These are phyloP conservation scores for Talaromyces sp. DNA, from an alignment of 2,329 filamentous ascomycete genomes.

Conservation along the genomic window DNA sequence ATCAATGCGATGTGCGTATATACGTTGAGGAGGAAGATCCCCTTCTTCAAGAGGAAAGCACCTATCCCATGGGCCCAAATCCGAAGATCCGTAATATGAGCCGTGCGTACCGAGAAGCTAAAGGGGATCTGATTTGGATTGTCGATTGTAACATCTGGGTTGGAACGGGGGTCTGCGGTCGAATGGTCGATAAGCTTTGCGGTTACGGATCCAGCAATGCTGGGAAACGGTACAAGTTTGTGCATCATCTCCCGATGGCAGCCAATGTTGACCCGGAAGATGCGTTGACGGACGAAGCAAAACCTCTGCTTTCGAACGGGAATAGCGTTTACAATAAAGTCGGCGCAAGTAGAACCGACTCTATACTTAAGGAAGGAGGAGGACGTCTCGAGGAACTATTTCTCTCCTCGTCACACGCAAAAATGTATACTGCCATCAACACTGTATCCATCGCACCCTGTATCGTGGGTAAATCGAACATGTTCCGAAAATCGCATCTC, in stretches of 20 bases:
- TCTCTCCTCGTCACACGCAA: constrained; percentile 87
- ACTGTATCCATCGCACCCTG: constrained; percentile 85
- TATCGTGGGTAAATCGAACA: constrained; percentile 94
- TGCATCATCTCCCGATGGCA: constrained; percentile 85
- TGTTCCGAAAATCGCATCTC: constrained; percentile 92
- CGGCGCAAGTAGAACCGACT: constrained; percentile 20
- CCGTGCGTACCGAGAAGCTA: constrained; percentile 81
- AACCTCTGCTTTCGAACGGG: constrained; percentile 22
- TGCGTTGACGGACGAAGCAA: constrained; percentile 23
- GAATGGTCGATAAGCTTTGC: constrained; percentile 83
- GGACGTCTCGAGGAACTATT: constrained; percentile 91
- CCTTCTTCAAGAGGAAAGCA: constrained; percentile 53
- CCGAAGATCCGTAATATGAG: constrained; percentile 99
- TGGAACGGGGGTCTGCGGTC: constrained; percentile 66
- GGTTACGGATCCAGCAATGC: constrained; percentile 53
- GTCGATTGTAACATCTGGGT: constrained; percentile 97
- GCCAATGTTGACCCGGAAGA: constrained; percentile 58
- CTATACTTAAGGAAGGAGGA: constrained; percentile 52
- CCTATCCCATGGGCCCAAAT: constrained; percentile 71
- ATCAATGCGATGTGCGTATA: constrained; percentile 61
- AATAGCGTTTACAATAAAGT: not conserved
- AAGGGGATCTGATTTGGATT: constrained; percentile 86
- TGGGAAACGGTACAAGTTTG: constrained; percentile 69
- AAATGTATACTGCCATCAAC: constrained; percentile 98
- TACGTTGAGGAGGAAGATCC: constrained; percentile 80